Percentiles rank a stretch among this genome's conserved stretches.
Conservation (phyloP, 192 early-diverging fungal species). For the Funneliformis geosporum region DNA sequence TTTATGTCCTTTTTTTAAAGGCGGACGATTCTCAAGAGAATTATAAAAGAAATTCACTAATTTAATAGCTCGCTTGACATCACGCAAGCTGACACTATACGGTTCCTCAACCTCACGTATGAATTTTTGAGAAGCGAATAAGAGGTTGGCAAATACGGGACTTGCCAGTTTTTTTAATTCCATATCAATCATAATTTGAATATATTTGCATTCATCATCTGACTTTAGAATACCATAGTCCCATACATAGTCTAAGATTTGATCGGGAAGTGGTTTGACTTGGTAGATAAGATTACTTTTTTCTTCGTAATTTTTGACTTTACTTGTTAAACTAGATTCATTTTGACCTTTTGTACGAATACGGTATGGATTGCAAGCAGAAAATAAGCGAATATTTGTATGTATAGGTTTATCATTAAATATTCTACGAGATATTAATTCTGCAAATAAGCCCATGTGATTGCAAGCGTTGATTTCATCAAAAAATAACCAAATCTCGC, state of each 20-base stretch:
- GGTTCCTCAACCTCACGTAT: slow-evolving; percentile 21
- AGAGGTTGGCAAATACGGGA: not conserved
- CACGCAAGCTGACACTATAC: slow-evolving; percentile 26
- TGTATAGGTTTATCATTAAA: not conserved
- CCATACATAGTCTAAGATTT: not conserved
- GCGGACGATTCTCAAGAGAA: not conserved
- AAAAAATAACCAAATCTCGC: slow-evolving; percentile 26
- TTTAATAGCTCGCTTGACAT: slow-evolving; percentile 27
- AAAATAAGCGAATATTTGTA: slow-evolving; percentile 25
- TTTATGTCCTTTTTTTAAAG: not conserved
- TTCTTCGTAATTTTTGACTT: not conserved
- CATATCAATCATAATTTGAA: too few species aligned
- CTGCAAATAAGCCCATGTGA: slow-evolving; percentile 6
- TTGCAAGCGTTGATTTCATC: slow-evolving; percentile 23
- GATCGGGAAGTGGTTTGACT: not conserved
- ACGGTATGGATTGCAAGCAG: too few species aligned
- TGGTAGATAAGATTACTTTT: too few species aligned
- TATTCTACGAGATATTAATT: slow-evolving; percentile 8
- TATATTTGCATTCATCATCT: not conserved
- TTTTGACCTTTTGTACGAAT: not conserved
- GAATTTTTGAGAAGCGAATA: slow-evolving; percentile 28
- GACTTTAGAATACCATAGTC: too few species aligned
- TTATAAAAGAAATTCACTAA: slow-evolving; percentile 9
- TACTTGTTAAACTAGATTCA: not conserved
- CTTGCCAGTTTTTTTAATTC: too few species aligned